Conservation (phyloP, 1,139 yeast genomes). For the Tardiomyces blankii region DNA sequence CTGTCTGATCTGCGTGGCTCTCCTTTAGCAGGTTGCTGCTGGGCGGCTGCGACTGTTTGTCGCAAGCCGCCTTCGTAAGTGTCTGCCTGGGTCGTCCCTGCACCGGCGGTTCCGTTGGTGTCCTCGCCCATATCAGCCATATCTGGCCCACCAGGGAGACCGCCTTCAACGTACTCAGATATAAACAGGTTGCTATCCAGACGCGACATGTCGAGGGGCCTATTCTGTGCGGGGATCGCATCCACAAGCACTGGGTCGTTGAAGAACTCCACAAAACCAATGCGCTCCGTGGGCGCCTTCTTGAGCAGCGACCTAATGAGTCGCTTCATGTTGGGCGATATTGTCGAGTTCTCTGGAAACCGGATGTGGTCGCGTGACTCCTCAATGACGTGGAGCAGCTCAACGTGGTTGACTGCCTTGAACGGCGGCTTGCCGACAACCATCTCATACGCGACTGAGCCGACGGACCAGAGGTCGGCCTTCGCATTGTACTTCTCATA, state of each 20-base stretch:
- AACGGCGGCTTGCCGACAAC: slow-evolving; percentile 91
- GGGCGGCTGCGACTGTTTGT: too few relatives aligned
- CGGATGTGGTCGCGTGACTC: slow-evolving; percentile 63
- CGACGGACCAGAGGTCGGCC: slow-evolving; percentile 90
- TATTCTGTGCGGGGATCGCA: slow-evolving; percentile 38
- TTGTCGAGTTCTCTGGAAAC: slow-evolving; percentile 46
- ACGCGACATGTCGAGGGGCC: slow-evolving; percentile 55
- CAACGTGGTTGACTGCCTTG: slow-evolving; percentile 84
- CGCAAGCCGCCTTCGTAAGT: too few relatives aligned
- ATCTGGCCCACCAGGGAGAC: too few relatives aligned
- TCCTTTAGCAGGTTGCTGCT: too few relatives aligned
- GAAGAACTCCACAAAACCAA: slow-evolving; percentile 82
- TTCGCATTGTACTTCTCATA: slow-evolving; percentile 45
- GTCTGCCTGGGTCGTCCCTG: too few relatives aligned
- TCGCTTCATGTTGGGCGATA: slow-evolving; percentile 50
- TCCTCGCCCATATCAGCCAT: too few relatives aligned
- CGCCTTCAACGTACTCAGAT: slow-evolving; percentile 49
- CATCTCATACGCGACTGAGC: slow-evolving; percentile 73
- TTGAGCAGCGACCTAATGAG: slow-evolving; percentile 67
- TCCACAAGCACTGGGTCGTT: slow-evolving; percentile 38
- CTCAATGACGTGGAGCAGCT: slow-evolving; percentile 74
- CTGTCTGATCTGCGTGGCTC: too few relatives aligned
- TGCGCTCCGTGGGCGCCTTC: slow-evolving; percentile 77
- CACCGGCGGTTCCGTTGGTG: too few relatives aligned
- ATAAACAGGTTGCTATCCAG: slow-evolving; percentile 72